Evolutionary conservation across 371 early-diverging fungal species (phyloP).

Genomic region (Coemansia sp.): DNA sequence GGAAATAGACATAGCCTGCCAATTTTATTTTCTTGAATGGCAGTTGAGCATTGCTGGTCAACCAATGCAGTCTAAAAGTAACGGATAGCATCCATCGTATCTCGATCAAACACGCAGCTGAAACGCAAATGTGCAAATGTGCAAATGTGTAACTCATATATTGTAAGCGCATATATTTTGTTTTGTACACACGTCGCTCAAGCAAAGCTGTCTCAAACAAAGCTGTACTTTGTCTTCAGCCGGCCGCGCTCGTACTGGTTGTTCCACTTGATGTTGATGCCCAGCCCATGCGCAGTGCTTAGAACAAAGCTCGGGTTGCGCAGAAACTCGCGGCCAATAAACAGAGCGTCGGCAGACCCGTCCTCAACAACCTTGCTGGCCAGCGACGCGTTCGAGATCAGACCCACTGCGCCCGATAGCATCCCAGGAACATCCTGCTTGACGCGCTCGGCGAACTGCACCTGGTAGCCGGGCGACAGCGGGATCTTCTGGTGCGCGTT

Average conservation of each 20-base stretch:
- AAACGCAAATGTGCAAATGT: no score
- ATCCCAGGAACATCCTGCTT: conserved; percentile 59
- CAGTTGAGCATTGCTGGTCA: no score
- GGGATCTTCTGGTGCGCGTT: conserved; percentile 55
- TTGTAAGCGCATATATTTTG: no score
- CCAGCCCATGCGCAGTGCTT: conserved; percentile 56
- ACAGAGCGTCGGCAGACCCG: conserved; percentile 72
- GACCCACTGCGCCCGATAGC: conserved; percentile 70
- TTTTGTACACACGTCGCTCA: no score
- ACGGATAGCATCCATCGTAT: no score
- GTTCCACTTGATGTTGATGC: conserved; percentile 62
- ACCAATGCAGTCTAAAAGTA: no score
- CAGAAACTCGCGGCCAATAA: conserved; percentile 74
- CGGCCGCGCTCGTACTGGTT: conserved; percentile 60
- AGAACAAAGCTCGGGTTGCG: conserved; percentile 64
- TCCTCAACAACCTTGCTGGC: conserved; percentile 68
- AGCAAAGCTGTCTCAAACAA: conserved; percentile 8
- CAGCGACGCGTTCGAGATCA: conserved; percentile 63
- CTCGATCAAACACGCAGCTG: no score
- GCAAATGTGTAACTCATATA: no score
- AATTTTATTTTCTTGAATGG: no score
- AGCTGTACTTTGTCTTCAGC: conserved; percentile 25
- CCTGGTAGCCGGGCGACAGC: conserved; percentile 65
- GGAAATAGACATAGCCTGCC: no score
- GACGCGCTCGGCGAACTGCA: conserved; percentile 64